Base-by-base conservation (phyloP, 176 grass and related monocot genomes). In the Triticum monococcum region DNA sequence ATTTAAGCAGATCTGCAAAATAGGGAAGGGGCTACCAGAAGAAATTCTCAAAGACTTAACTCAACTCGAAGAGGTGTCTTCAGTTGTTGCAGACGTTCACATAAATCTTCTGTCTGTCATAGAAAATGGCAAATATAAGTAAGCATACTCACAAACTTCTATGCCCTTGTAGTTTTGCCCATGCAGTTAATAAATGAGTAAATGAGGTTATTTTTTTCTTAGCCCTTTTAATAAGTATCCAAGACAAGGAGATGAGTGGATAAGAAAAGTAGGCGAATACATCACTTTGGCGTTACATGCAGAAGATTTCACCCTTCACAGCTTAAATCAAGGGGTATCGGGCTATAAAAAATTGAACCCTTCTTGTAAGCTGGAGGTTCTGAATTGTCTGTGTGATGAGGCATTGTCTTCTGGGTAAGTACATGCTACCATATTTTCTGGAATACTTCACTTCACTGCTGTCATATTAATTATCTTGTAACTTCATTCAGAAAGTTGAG, bases 381-480 rank as follows among this genome's bases (percentile, higher is more conserved):
- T 98, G 41, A 98, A 95, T 89, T 89, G 91, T 84, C 86, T 98
- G 2, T 98, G 93, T 75, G 90, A 95, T 79, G 86, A 89, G 84
- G 80, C 84, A 70, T 90, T 98, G 28, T 88, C 72, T 50, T 91
- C 90, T 12, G 81, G 77, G 96, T 98, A 87, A 92, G 91, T 98
- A 84, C 3, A 50, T 0, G 72, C 61, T 80, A 81, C 37, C 65
- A 33, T 78, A 56, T 78, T 78, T 84, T 6, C 26, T 77, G 12
- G 6, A 78, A 78, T 68, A 9, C 69, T 65, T 82, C 69, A 76
- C 62, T 72, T 14, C 9, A 45, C 38, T 80, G 31, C 10, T 41
- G 16, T 71, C 79, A 59, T 81, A 85, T 56, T 78, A 87, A 70
- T 41, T 81, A 33, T 68, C 23, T 64, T 22, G 52, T 84, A 66